Base-by-base conservation (phyloP, 2,329 filamentous ascomycete genomes). In the Pseudocercospora eumusae region DNA sequence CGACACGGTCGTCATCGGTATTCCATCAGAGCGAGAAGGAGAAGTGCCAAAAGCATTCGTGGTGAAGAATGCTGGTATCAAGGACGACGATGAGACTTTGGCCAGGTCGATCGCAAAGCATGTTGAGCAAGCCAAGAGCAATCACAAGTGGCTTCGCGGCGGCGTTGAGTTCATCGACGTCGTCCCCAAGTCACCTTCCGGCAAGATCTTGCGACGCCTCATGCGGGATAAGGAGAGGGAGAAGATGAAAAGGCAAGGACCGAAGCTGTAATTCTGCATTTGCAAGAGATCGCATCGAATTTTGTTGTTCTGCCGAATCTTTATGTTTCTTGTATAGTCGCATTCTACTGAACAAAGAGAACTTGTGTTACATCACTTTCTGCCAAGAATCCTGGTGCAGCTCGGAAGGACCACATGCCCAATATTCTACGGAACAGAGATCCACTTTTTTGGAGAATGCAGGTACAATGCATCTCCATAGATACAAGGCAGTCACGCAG, bases 1-100 rank as follows among this genome's bases (percentile, higher is more conserved):
- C 47, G 91, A 96, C 75, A 89, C 86, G 68, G 87, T 91, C 13
- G 90, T 96, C 7, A 91, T 95, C 66, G 87, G 88, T 13, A 80
- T 92, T 1, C 88, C 87, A 0, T 86, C 88, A 62, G 84, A 85
- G 6, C 74, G 78, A 5, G 82, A 86, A 0, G 86, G 86, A 27
- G 86, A 88, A 68, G 76, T 87, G 0, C 86, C 86, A 20, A 88
- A 87, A 71, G 86, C 86, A 0, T 87, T 85, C 64, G 81, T 88
- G 4, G 85, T 87, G 61, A 87, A 86, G 73, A 81, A 82, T 0
- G 73, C 82, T 0, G 78, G 71, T 10, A 62, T 68, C 50, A 40
- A 87, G 66, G 80, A 83, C 42, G 79, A 71, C 57, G 83, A 86
- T 57, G 79, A 79, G 1, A 74, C 79, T 33, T 66, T 83, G 28